These are phyloP conservation scores for Wickerhamiella domercqiae DNA, from an alignment of 805 yeast genomes.

Conservation along the genomic window DNA sequence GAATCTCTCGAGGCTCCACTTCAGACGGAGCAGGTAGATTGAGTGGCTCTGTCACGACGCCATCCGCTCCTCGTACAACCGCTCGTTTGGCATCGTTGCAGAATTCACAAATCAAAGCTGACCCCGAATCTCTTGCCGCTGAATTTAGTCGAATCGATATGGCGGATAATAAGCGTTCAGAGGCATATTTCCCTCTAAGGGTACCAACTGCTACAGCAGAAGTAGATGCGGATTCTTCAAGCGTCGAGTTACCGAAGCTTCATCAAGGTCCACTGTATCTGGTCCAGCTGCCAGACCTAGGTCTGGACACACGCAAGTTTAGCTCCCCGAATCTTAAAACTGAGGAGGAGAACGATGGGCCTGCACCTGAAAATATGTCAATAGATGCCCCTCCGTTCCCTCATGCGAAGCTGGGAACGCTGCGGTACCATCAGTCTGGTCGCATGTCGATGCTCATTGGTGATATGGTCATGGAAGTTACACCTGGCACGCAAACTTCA, in stretches of 20 bases:
- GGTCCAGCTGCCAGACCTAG: conserved; percentile 34
- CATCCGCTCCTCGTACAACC: background rate
- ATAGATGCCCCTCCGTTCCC: conserved; percentile 5
- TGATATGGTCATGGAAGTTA: conserved; percentile 48
- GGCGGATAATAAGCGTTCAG: conserved; percentile 5
- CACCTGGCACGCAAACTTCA: conserved; percentile 51
- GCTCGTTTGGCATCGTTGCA: background rate
- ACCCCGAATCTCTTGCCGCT: conserved; percentile 1
- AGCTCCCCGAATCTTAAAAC: conserved; percentile 1
- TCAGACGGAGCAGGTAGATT: background rate
- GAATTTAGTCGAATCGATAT: conserved; percentile 11
- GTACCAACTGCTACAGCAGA: conserved; percentile 8
- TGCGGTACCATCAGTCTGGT: conserved; percentile 75
- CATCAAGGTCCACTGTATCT: conserved; percentile 23
- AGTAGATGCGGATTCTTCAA: conserved; percentile 10
- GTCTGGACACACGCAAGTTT: conserved; percentile 16
- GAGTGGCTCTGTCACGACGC: background rate
- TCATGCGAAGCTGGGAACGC: conserved; percentile 53
- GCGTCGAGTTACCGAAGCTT: conserved; percentile 8
- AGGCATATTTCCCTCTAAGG: conserved; percentile 13
- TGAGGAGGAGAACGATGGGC: conserved; percentile 9
- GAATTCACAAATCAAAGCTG: background rate
- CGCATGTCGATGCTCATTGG: conserved; percentile 63
- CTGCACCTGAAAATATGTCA: conserved; percentile 8
- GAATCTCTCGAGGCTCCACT: background rate